Evolutionary conservation across 257 asterid species (phyloP).

Genomic region (Fraxinus quadrangulata): DNA sequence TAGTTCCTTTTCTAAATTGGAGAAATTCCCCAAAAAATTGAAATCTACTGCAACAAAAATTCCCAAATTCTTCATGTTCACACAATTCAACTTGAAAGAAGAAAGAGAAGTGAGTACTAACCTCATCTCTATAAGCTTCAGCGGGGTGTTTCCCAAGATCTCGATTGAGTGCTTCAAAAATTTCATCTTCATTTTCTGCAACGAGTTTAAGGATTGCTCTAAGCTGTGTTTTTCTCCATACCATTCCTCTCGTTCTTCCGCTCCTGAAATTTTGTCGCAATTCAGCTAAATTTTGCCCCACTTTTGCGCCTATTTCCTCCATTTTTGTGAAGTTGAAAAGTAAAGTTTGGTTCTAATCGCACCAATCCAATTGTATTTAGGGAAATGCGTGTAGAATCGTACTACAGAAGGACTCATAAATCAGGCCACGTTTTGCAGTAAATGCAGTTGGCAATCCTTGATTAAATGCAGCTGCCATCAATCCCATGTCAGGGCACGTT

Average conservation of each 20-base stretch:
- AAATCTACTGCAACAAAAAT: neutral
- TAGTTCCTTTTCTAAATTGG: no score
- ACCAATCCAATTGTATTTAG: neutral
- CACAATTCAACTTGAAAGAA: neutral
- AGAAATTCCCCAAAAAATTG: no score
- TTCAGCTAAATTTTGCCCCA: slow-evolving; percentile 35
- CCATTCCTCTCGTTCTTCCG: slow-evolving; percentile 65
- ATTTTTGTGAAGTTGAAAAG: neutral
- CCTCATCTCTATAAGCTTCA: slow-evolving; percentile 94
- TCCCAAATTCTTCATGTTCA: neutral
- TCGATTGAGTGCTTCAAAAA: slow-evolving; percentile 63
- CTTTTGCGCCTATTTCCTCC: slow-evolving; percentile 34
- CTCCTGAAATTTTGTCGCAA: slow-evolving; percentile 52
- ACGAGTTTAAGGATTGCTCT: slow-evolving; percentile 58
- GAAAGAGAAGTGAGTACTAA: slow-evolving; percentile 19
- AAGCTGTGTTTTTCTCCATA: slow-evolving; percentile 84
- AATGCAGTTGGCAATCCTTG: neutral
- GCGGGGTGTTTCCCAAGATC: slow-evolving; percentile 89
- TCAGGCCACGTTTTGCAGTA: neutral
- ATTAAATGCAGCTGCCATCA: neutral
- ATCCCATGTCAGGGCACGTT: no score
- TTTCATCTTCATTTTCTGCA: slow-evolving; percentile 61
- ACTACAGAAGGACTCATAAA: neutral
- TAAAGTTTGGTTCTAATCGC: neutral
- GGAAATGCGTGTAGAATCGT: neutral